Base-by-base conservation (phyloP, 108 stramenopile genomes). In the Thalassiosira profunda region DNA sequence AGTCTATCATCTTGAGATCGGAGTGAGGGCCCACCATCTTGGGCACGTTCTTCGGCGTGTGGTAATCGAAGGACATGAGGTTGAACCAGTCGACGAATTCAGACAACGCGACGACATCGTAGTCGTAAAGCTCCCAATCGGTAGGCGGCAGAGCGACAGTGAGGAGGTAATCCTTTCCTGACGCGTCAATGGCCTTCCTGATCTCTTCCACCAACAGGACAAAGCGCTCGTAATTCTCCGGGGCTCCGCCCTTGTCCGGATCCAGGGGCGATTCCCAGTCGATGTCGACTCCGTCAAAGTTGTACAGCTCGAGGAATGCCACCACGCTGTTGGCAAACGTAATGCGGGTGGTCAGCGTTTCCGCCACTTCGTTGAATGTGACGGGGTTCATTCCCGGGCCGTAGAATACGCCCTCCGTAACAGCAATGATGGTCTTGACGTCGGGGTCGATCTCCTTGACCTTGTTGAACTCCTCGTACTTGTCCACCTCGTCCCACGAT, bases 51-150 rank as follows among this genome's bases (percentile, higher is more conserved):
- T 79, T 70, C 3, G 74, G 80, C 20, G 80, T 81, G 41, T 81
- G 75, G 55, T 72, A 76, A 58, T 81, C 74, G 65, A 76, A 81
- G 2, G 74, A 49, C 75, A 76, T 81, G 21, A 81, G 56, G 38
- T 81, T 76, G 74, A 81, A 81, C 74, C 74, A 81, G 63, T 81
- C 80, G 26, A 81, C 80, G 53, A 56, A 43, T 26, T 65, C 63
- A 15, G 74, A 59, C 64, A 81, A 38, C 17, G 54, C 70, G 11
- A 64, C 70, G 25, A 81, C 41, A 42, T 81, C 80, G 44, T 64
- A 81, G 44, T 76, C 75, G 4, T 72, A 38, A 4, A 72, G 48
- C 70, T 76, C 80, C 80, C 74, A 81, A 49, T 79, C 77, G 31
- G 77, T 79, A 12, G 69, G 69, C 40, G 77, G 77, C n/a, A 79